Evolutionary conservation across 116 monocot genomes (phyloP).

Genomic region (Phalaenopsis hybrid): DNA sequence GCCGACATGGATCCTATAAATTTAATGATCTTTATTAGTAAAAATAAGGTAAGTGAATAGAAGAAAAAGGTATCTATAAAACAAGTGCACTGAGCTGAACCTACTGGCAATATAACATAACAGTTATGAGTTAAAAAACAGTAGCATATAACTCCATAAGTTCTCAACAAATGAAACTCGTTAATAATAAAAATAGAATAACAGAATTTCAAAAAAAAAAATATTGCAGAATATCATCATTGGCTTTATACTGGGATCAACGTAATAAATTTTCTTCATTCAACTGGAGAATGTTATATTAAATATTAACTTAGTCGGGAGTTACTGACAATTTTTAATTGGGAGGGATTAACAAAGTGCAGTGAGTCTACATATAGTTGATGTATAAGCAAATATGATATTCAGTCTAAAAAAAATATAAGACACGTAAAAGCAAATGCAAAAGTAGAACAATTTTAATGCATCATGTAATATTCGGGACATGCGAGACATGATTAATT

Average conservation of each 20-base stretch:
- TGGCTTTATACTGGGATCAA: background rate
- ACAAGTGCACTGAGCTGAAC: background rate
- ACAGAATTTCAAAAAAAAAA: conserved; percentile 24
- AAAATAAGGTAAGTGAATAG: background rate
- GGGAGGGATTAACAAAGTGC: background rate
- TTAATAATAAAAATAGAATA: conserved; percentile 2
- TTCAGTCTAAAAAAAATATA: too few species aligned
- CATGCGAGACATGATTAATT: too few species aligned
- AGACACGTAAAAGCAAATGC: too few species aligned
- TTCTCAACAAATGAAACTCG: background rate
- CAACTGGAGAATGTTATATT: background rate
- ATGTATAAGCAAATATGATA: too few species aligned
- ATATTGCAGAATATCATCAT: background rate
- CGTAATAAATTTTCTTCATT: background rate
- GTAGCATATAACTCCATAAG: background rate
- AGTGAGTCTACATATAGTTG: too few species aligned
- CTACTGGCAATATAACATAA: background rate
- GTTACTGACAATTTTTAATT: background rate
- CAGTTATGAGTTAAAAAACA: background rate
- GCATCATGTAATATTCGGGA: too few species aligned
- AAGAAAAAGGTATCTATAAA: background rate
- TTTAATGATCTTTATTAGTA: conserved; percentile 6
- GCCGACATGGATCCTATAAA: conserved; percentile 72
- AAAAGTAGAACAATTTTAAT: too few species aligned
- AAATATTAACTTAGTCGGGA: background rate